Conservation (phyloP, 2,329 filamentous ascomycete species). For the Apiospora saccharicola region DNA sequence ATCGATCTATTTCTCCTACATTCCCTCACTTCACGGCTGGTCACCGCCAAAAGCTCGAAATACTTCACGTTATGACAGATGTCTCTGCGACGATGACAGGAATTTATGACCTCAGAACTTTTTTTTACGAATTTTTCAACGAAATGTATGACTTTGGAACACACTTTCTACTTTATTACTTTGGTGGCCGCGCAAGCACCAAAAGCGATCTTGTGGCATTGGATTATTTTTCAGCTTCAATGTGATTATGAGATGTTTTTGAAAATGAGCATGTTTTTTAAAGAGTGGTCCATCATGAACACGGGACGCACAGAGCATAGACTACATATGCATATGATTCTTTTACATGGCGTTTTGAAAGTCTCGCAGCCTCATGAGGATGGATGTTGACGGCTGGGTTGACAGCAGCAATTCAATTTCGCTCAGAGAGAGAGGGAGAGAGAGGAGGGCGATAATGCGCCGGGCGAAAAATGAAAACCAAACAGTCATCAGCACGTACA, state of each 20-base stretch:
- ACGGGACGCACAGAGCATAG: conserved; percentile 25
- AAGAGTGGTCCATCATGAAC: neutral
- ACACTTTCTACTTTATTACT: conserved; percentile 16
- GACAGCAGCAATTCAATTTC: neutral
- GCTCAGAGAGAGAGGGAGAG: neutral
- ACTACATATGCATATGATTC: conserved; percentile 25
- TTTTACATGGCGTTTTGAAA: conserved; percentile 11
- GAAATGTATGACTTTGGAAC: conserved; percentile 44
- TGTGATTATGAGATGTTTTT: conserved; percentile 23
- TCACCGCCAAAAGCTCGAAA: conserved; percentile 38
- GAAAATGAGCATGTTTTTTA: conserved; percentile 8
- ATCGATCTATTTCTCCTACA: conserved; percentile 36
- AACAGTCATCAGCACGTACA: conserved; percentile 2
- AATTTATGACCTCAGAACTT: conserved; percentile 37
- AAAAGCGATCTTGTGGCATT: conserved; percentile 22
- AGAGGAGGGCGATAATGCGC: conserved; percentile 13
- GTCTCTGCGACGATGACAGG: conserved; percentile 36
- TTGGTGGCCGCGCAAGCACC: conserved; percentile 15
- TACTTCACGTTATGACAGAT: conserved; percentile 38
- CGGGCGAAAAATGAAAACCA: neutral
- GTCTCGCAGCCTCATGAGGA: neutral
- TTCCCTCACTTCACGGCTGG: conserved; percentile 40
- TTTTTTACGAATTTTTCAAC: conserved; percentile 42
- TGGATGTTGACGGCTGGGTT: neutral
- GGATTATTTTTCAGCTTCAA: conserved; percentile 22